These are phyloP conservation scores for Chenopodium berlandieri DNA, from an alignment of 148 eudicot genomes.

Conservation along the genomic window DNA sequence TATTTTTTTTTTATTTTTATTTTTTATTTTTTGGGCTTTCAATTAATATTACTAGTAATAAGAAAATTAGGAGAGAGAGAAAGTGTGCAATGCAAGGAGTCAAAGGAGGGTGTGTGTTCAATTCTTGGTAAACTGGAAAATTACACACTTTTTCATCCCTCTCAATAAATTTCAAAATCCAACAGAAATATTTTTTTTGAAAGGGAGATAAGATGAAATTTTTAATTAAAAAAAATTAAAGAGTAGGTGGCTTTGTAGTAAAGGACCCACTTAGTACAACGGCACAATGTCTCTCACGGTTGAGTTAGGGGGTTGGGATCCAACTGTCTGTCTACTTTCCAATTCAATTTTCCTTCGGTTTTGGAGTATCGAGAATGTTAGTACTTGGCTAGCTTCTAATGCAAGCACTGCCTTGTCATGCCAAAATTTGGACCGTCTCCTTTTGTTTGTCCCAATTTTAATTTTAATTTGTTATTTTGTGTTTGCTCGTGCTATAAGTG, in stretches of 20 bases:
- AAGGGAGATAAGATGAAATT: background rate
- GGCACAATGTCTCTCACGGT: slow-evolving; percentile 38
- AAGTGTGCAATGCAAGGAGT: slow-evolving; percentile 11
- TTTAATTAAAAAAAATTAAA: background rate
- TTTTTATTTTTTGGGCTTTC: slow-evolving; percentile 3
- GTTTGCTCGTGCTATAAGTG: no score
- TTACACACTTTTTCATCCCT: slow-evolving; percentile 28
- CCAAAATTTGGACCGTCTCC: no score
- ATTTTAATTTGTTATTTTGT: no score
- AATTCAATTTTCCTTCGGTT: background rate
- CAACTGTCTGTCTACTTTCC: slow-evolving; percentile 26
- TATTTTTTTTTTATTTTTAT: slow-evolving; percentile 9
- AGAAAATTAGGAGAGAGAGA: background rate
- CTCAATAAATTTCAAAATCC: slow-evolving; percentile 53
- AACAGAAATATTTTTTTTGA: slow-evolving; percentile 27
- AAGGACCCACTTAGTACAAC: slow-evolving; percentile 40
- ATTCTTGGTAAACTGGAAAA: background rate
- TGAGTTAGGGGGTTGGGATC: slow-evolving; percentile 41
- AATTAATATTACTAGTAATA: no score
- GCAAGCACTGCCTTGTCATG: background rate
- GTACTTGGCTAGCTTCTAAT: background rate
- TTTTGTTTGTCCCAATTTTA: no score
- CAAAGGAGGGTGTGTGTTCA: slow-evolving; percentile 17
- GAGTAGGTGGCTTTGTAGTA: slow-evolving; percentile 7
- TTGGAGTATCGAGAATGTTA: background rate